Conservation (phyloP, 805 yeast species). For the Saccharomyces mikatae region DNA sequence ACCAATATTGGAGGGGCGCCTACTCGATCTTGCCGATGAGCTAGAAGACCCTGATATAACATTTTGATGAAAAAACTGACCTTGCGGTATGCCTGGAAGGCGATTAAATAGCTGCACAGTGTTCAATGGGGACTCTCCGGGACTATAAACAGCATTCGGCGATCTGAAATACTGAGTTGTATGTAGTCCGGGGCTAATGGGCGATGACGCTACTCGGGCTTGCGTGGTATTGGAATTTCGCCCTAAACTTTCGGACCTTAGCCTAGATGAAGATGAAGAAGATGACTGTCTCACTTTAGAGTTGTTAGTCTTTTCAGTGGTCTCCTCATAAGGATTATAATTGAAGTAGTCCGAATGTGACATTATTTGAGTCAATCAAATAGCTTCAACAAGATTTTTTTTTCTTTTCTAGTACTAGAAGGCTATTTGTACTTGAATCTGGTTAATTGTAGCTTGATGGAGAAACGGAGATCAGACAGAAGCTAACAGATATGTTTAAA, state of each 20-base stretch:
- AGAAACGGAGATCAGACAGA: not conserved
- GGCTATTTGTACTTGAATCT: not conserved
- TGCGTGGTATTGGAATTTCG: not conserved
- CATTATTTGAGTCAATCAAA: not conserved
- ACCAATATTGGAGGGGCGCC: not conserved
- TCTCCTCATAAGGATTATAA: not conserved
- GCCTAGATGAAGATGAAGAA: not conserved
- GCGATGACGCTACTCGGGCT: not conserved
- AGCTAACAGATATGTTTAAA: not conserved
- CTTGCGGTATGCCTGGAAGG: not conserved
- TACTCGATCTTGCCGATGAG: slow-evolving; percentile 2
- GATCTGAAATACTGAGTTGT: not conserved
- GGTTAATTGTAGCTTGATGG: not conserved
- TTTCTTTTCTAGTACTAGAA: not conserved
- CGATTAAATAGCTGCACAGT: not conserved
- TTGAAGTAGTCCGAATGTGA: not conserved
- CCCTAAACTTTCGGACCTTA: not conserved
- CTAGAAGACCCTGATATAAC: not conserved
- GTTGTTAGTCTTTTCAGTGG: not conserved
- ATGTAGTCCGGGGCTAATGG: not conserved
- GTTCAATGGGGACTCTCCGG: not conserved
- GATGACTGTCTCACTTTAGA: not conserved
- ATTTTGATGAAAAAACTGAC: not conserved
- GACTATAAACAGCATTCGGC: not conserved
- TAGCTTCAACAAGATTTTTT: not conserved